A percentile compares a stretch with the other conserved stretches of the same genome.
These are phyloP conservation scores for Rhodotorula mucilaginosa DNA, from an alignment of 1,284 basidiomycete species.

Conservation along the genomic window DNA sequence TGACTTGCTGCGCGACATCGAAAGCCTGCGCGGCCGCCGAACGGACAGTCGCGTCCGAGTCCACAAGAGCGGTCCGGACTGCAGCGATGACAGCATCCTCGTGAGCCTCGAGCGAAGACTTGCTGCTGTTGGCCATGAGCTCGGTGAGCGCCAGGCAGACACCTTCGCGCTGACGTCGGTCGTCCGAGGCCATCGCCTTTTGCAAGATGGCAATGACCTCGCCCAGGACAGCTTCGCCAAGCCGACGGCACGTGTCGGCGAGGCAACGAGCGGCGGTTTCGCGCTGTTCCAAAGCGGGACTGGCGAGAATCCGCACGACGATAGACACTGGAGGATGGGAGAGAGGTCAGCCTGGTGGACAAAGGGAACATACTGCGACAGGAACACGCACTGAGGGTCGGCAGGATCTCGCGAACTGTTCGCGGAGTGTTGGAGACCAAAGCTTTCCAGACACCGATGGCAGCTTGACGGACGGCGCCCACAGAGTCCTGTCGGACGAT, in stretches of 20 bases:
- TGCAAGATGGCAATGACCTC: conserved; percentile 56
- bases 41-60: conserved; percentile 82
- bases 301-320: conserved; percentile 73
- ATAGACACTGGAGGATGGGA: conserved; percentile 35
- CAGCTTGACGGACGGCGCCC: conserved; percentile 81
- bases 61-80: conserved; percentile 80
- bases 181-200: conserved; percentile 57
- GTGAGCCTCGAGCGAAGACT: conserved; percentile 81
- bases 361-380: neutral
- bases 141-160: conserved; percentile 85
- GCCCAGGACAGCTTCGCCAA: conserved; percentile 85
- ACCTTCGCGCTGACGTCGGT: conserved; percentile 76
- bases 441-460: conserved; percentile 97
- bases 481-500: conserved; percentile 93
- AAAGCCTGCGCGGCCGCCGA: conserved; percentile 90
- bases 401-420: conserved; percentile 86
- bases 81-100: conserved; percentile 86
- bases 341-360: neutral
- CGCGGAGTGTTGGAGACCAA: conserved; percentile 72
- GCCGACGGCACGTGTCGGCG: conserved; percentile 88
- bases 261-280: conserved; percentile 89
- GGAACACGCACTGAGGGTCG: conserved; percentile 67
- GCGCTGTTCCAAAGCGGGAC: conserved; percentile 78
- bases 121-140: conserved; percentile 83
- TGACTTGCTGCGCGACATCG: conserved; percentile 84